These are phyloP conservation scores for Cardamine occulta DNA, from an alignment of 345 rosid genomes.

Conservation along the genomic window DNA sequence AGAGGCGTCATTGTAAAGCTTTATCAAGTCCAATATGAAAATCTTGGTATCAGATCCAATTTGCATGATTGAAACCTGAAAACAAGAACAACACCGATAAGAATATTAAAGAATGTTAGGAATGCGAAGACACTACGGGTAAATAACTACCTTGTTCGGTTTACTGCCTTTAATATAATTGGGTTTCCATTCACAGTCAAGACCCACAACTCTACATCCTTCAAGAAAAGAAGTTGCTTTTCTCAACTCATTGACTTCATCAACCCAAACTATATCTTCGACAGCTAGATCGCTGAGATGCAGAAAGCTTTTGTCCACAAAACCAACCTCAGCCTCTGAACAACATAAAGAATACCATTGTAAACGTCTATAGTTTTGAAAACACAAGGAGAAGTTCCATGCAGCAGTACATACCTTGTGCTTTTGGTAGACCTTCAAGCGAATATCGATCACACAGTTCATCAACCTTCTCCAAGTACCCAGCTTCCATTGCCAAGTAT, in stretches of 20 bases:
- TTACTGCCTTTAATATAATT: slow-evolving; percentile 72
- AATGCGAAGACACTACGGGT: slow-evolving; percentile 16
- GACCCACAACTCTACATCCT: slow-evolving; percentile 74
- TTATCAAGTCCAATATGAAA: slow-evolving; percentile 88
- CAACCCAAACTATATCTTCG: slow-evolving; percentile 81
- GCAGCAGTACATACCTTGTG: slow-evolving; percentile 52
- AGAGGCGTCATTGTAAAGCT: slow-evolving; percentile 69
- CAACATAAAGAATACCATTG: slow-evolving; percentile 25
- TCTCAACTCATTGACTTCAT: slow-evolving; percentile 58
- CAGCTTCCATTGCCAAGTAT: slow-evolving; percentile 98
- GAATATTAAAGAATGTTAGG: slow-evolving; percentile 2
- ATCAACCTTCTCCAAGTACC: slow-evolving; percentile 89
- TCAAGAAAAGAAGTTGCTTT: slow-evolving; percentile 63
- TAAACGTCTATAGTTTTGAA: slow-evolving; percentile 16
- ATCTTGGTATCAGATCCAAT: slow-evolving; percentile 72
- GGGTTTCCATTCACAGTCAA: slow-evolving; percentile 99
- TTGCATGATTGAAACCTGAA: slow-evolving; percentile 97
- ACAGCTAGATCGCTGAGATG: slow-evolving; percentile 64
- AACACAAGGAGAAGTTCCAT: background rate
- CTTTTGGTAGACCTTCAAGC: slow-evolving; percentile 72
- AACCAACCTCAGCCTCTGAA: slow-evolving; percentile 60
- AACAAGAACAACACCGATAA: slow-evolving; percentile 11
- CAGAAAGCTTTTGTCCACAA: slow-evolving; percentile 53
- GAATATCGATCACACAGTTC: slow-evolving; percentile 80
- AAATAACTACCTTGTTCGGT: slow-evolving; percentile 67